phyloP scores from a whole-genome alignment of 805 yeast species.

The Ogataea dorogensis region DNA sequence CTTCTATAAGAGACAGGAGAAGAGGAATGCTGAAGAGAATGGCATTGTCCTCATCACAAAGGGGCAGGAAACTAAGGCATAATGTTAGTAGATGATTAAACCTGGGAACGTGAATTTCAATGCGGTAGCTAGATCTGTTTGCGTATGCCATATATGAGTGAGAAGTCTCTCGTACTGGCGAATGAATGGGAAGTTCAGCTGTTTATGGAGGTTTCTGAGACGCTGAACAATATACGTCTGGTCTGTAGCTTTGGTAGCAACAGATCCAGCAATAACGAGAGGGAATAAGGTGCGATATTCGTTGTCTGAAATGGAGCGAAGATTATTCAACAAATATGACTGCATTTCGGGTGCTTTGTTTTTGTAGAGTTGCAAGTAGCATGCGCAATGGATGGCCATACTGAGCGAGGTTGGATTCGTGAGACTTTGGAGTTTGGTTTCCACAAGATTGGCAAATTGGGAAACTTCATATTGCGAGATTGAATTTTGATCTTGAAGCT shows the following conservation, averaged over 20 bases:
- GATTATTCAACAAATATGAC: constrained; percentile 1
- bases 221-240: constrained; percentile 4
- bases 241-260: neutral
- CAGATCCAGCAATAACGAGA: constrained; percentile 5
- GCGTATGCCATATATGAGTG: constrained; percentile 2
- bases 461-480: constrained; percentile 1
- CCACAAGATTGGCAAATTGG: constrained; percentile 5
- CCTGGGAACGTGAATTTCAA: constrained; percentile 7
- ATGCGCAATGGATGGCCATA: constrained; percentile 7
- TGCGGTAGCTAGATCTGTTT: constrained; percentile 2
- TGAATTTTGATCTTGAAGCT: constrained; percentile 4
- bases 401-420: neutral
- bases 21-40: constrained; percentile 2
- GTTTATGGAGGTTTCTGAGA: neutral
- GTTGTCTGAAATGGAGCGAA: neutral
- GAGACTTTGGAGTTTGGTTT: constrained; percentile 3
- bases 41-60: constrained; percentile 10
- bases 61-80: neutral
- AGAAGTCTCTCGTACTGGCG: constrained; percentile 2
- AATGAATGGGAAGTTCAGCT: constrained; percentile 5
- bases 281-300: constrained; percentile 3
- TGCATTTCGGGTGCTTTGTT: too few species aligned
- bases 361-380: constrained; percentile 6
- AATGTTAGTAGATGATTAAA: constrained; percentile 1
- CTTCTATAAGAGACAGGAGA: constrained; percentile 16